These are phyloP conservation scores for Paraleonurus japonicus DNA, from an alignment of 257 asterid genomes.

Conservation along the genomic window DNA sequence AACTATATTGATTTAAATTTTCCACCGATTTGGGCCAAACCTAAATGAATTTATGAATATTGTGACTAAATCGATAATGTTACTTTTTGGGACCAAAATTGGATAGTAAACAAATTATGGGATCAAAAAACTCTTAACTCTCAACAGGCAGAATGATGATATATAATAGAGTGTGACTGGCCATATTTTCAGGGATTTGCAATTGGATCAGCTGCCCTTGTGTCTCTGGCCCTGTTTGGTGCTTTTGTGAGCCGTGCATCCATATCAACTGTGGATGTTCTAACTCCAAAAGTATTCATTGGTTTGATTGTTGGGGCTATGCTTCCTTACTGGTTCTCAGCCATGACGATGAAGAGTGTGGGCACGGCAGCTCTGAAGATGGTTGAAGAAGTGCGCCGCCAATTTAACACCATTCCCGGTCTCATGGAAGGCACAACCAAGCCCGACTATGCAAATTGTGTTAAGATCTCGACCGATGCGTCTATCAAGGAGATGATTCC, in stretches of 20 bases:
- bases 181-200: conserved; percentile 43
- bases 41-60: too few species aligned
- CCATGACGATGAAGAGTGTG: conserved; percentile 63
- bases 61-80: too few species aligned
- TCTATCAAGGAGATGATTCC: conserved; percentile 55
- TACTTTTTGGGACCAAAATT: too few species aligned
- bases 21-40: too few species aligned
- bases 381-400: conserved; percentile 59
- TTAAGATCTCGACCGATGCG: conserved; percentile 57
- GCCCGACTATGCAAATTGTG: conserved; percentile 58
- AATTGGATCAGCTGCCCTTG: conserved; percentile 60
- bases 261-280: conserved; percentile 43
- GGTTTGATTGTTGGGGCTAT: conserved; percentile 56
- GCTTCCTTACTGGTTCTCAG: conserved; percentile 68
- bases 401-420: conserved; percentile 47
- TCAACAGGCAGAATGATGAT: not conserved
- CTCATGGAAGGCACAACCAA: conserved; percentile 53
- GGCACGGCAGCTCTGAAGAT: conserved; percentile 51
- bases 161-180: not conserved
- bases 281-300: conserved; percentile 52
- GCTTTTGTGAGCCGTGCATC: conserved; percentile 53
- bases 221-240: conserved; percentile 57
- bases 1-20: too few species aligned
- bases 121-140: too few species aligned
- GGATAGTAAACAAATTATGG: too few species aligned